Conservation (phyloP, 2,329 filamentous ascomycete species). For the Claviceps humidiphila region DNA sequence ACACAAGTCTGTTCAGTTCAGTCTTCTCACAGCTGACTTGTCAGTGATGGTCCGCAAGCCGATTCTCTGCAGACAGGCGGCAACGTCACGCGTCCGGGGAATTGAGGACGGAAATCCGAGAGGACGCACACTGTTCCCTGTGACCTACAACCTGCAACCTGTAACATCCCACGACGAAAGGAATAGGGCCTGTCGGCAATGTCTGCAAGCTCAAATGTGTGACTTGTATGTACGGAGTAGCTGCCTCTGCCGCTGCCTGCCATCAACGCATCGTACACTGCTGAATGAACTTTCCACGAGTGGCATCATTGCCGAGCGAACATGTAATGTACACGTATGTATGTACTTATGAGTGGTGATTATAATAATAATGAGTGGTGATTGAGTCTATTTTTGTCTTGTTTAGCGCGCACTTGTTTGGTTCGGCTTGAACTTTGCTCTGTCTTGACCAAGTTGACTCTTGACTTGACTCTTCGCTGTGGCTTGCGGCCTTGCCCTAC, state of each 20-base stretch:
- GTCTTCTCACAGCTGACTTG: neutral
- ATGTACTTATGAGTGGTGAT: too few species aligned
- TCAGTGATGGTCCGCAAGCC: neutral
- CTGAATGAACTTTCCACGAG: too few species aligned
- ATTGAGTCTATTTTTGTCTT: too few species aligned
- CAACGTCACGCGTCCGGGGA: neutral
- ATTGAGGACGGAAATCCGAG: neutral
- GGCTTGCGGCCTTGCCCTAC: too few species aligned
- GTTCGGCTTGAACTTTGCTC: neutral
- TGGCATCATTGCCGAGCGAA: too few species aligned
- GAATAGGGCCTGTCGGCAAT: neutral
- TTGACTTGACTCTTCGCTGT: neutral
- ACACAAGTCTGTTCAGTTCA: neutral
- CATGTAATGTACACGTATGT: too few species aligned
- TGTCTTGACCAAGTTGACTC: neutral
- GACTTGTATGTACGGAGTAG: too few species aligned
- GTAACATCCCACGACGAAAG: neutral
- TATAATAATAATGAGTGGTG: too few species aligned
- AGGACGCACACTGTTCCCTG: neutral
- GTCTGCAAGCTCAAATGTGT: too few species aligned
- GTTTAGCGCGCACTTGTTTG: neutral
- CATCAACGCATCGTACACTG: too few species aligned
- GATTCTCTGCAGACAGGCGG: neutral
- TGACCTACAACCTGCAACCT: neutral
- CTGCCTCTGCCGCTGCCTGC: too few species aligned